Conservation (phyloP, 768 basidiomycete genomes). For the Cyathus striatus region DNA sequence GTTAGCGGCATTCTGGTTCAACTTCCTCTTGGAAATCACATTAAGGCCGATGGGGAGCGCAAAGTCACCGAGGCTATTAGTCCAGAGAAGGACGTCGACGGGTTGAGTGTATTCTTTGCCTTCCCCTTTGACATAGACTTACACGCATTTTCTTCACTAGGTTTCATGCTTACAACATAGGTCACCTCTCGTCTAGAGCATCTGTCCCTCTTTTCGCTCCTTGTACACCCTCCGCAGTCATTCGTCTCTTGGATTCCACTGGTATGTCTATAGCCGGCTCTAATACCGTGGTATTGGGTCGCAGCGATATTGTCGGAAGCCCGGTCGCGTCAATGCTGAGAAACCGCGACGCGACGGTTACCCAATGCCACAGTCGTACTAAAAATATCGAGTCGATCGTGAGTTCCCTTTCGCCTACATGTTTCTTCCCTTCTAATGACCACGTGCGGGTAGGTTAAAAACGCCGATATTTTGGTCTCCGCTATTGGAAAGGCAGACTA, state of each 20-base stretch:
- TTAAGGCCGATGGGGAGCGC: constrained; percentile 79
- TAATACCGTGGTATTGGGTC: constrained; percentile 88
- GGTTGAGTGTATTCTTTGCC: constrained; percentile 45
- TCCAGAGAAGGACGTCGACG: constrained; percentile 95
- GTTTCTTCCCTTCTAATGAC: neutral
- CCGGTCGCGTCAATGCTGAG: constrained; percentile 90
- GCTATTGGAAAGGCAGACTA: constrained; percentile 94
- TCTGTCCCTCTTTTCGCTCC: constrained; percentile 87
- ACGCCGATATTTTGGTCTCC: constrained; percentile 89
- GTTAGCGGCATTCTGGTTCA: constrained; percentile 93
- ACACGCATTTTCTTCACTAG: constrained; percentile 30
- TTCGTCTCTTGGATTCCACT: constrained; percentile 87
- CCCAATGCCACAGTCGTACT: constrained; percentile 93
- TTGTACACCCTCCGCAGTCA: constrained; percentile 93
- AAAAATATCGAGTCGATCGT: constrained; percentile 78
- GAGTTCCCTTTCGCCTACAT: constrained; percentile 16
- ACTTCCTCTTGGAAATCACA: constrained; percentile 84
- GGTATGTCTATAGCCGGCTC: constrained; percentile 72
- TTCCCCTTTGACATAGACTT: no score
- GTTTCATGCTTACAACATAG: constrained; percentile 98
- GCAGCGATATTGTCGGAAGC: constrained; percentile 96
- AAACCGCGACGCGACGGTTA: constrained; percentile 91
- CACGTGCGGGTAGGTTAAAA: constrained; percentile 51
- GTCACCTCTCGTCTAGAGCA: constrained; percentile 87
- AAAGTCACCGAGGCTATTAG: constrained; percentile 91